Percentiles rank a stretch among this genome's conserved stretches.
These are phyloP conservation scores for Dictyostelium capitatum DNA, from an alignment of 78 protist species.

Conservation along the genomic window DNA sequence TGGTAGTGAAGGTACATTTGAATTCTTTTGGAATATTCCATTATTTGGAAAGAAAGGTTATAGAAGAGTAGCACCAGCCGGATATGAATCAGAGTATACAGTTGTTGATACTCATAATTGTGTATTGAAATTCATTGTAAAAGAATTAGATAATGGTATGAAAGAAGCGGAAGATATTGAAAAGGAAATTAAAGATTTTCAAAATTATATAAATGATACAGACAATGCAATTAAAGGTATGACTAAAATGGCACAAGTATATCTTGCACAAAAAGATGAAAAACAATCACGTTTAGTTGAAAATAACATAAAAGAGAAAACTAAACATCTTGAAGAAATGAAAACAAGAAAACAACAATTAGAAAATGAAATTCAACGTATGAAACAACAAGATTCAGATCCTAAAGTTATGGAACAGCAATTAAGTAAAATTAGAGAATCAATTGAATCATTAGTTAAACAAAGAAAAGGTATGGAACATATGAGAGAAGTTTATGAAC, in stretches of 20 bases:
- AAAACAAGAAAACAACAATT: background rate
- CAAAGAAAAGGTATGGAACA: slow-evolving; percentile 76
- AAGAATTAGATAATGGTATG: slow-evolving; percentile 40
- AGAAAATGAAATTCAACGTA: background rate
- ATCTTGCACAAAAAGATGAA: slow-evolving; percentile 53
- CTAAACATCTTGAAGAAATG: slow-evolving; percentile 48
- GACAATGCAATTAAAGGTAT: slow-evolving; percentile 53
- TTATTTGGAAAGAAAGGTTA: slow-evolving; percentile 47
- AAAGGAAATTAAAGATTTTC: slow-evolving; percentile 32
- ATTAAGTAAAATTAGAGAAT: slow-evolving; percentile 40
- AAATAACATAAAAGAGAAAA: slow-evolving; percentile 35
- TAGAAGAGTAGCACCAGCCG: slow-evolving; percentile 50
- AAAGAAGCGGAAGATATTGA: slow-evolving; percentile 61
- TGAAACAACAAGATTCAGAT: slow-evolving; percentile 32
- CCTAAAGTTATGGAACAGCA: slow-evolving; percentile 45
- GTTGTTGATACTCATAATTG: slow-evolving; percentile 7
- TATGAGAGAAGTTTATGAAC: slow-evolving; percentile 75
- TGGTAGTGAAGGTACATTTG: slow-evolving; percentile 36
- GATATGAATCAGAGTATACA: slow-evolving; percentile 39
- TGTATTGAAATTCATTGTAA: slow-evolving; percentile 30
- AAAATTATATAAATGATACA: slow-evolving; percentile 12
- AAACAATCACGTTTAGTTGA: slow-evolving; percentile 46
- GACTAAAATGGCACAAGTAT: slow-evolving; percentile 56
- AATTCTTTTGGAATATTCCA: slow-evolving; percentile 74
- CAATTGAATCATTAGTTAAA: slow-evolving; percentile 29